Base-by-base conservation (phyloP, 1,284 basidiomycete genomes). In the Trichosporon coremiiforme region DNA sequence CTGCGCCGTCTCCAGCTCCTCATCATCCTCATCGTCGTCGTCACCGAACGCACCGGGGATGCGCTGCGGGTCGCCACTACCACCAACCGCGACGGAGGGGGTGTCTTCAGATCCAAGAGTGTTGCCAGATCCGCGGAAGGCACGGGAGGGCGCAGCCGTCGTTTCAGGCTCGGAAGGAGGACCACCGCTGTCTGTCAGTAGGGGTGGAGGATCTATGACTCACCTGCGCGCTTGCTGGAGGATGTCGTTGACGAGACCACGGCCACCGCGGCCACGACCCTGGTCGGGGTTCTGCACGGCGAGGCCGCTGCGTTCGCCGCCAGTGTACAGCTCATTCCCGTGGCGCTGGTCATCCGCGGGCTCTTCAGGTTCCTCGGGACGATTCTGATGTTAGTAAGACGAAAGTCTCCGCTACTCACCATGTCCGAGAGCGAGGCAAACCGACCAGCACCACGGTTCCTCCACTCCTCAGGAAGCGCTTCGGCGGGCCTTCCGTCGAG, bases 261-360 rank as follows among this genome's bases (percentile, higher is more conserved):
- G 64, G 0, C 66, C 66, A 29, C 67, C 64, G 1, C 47, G 35
- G n/a, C 41, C 70, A 6, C 45, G 45, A 12, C 72, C 70, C n/a
- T 36, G 82, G 73, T 89, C 87, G 7, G 95, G 96, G 78, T 95
- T 94, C 83, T 97, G 89, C 0, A 99, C 89, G 2, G 91, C 92
- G 47, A 99, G 87, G 0, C 95, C 96, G 83, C 95, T 97, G 75
- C 91, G 85, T 80, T 95, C 93, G 0, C 94, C 94, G 38, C 94
- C 94, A 2, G 94, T 89, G 68, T 82, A 84, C 29, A 83, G 76
- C 86, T 90, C 33, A 76, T 90, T 67, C 84, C 86, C 38, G 7
- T 66, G 72, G 17, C 74, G 67, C 20, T 60, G 64, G 38, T 64
- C 70, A 5, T 76, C 76, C 0, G 77, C 77, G 22, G 75, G 72